Base-by-base conservation (phyloP, 2,329 filamentous ascomycete genomes). In the Ceratocystis alfenasii region DNA sequence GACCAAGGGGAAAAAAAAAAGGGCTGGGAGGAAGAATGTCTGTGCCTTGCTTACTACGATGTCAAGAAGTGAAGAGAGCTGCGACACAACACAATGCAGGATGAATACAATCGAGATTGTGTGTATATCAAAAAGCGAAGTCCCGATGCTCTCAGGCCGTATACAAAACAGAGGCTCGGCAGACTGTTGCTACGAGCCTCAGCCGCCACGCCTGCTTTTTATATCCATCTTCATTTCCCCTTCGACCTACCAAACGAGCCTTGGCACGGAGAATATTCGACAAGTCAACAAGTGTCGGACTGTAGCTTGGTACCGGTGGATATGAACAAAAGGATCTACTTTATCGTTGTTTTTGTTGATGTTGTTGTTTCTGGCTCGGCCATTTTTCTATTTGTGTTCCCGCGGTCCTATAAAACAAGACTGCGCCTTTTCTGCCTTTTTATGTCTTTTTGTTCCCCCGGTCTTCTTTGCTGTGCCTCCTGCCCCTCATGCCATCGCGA, bases 301-400 rank as follows among this genome's bases (percentile, higher is more conserved):
- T 17, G n/a, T 20, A 48, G n/a, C 15, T 20, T 48, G 45, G 45
- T 50, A 22, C 46, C 20, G 17, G 15, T 50, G 46, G 46, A 50
- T n/a, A 8, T 50, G 46, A 50, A 10, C 46, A 22, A n/a, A 50
- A 50, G 46, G 46, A 22, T 36, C 10, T 36, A 36, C 33, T 36
- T 48, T 17, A 20, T 20, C 20, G 46, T n/a, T 50, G 17, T n/a
- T 50, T n/a, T 50, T n/a, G 46, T 7, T 22, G 46, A 8, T 50
- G 10, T 10, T 57, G 50, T 57, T 25, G 50, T 30, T 57, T 57
- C 25, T 57, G 25, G 50, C 50, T 57, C 17, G 7, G 50, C 50
- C 17, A 8, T 22, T 57, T 36, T 57, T 57, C 50, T 57, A 57
- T 57, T 57, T 57, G 20, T 30, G 50, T 33, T 57, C 22, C 50